Percentiles rank a stretch among this genome's conserved stretches.
phyloP scores from a whole-genome alignment of 495 filamentous ascomycete species.

The Aspergillus nanangensis region DNA sequence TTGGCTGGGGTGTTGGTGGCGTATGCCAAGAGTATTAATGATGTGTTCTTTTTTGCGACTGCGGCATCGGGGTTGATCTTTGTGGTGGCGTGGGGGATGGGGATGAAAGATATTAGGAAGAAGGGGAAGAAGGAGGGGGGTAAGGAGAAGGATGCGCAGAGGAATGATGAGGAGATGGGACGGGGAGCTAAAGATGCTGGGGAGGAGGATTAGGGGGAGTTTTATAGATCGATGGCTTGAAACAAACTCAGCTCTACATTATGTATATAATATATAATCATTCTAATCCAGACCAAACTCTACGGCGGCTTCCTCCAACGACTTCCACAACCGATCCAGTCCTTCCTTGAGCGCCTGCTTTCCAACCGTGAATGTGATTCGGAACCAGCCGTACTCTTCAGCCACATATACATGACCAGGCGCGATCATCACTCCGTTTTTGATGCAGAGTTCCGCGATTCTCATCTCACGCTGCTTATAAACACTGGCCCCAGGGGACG shows the following conservation, averaged over 20 bases:
- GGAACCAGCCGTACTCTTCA: conserved; percentile 12
- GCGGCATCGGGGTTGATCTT: background rate
- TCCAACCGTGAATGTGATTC: conserved; percentile 10
- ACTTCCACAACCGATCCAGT: conserved; percentile 4
- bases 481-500: background rate
- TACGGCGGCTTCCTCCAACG: too few relatives aligned
- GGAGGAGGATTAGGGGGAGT: too few relatives aligned
- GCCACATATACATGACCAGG: conserved; percentile 9
- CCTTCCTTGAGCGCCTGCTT: conserved; percentile 8
- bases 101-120: conserved; percentile 11
- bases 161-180: too few relatives aligned
- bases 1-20: conserved; percentile 58
- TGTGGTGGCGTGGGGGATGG: conserved; percentile 3
- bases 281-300: too few relatives aligned
- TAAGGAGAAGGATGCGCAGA: background rate
- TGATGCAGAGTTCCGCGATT: conserved; percentile 3
- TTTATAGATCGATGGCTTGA: too few relatives aligned
- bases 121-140: background rate
- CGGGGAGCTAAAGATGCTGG: too few relatives aligned
- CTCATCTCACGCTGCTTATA: background rate
- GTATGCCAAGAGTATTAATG: conserved; percentile 64
- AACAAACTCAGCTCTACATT: too few relatives aligned
- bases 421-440: conserved; percentile 10
- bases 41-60: conserved; percentile 43
- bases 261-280: too few relatives aligned